Base-by-base conservation (phyloP, 148 eudicot species). In the Vaccinium corymbosum region DNA sequence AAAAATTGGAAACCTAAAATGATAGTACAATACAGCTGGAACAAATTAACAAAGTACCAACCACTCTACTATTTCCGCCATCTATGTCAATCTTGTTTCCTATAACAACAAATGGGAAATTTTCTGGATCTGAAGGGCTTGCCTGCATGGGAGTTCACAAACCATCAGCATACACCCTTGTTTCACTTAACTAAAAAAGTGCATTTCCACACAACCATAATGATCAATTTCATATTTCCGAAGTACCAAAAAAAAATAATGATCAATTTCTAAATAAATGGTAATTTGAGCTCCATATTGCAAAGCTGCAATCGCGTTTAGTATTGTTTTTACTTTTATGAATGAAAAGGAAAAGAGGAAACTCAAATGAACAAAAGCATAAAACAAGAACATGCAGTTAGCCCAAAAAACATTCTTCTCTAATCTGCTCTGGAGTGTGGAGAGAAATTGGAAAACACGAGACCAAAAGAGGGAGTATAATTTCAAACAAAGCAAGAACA, bases 71-170 rank as follows among this genome's bases (percentile, higher is more conserved):
- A 85, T 90, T 94, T 84, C 98, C 98, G 76, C 98, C 98, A 87
- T 95, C 97, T 78, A 93, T 89, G 78, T 95, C 98, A 84, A 89
- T 81, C 92, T 94, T 96, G 92, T 96, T 94, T 83, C 98, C 98
- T 62, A 96, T 90, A 51, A 96, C 98, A 87, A 96, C 97, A 89
- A 96, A 96, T 49, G 98, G 98, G 80, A 96, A 96, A 82, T 96
- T 96, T 74, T 94, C 98, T 76, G 98, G 98, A 90, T 95, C 98
- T 13, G 98, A 93, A 79, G 98, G 98, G 76, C 92, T 93, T 66
- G 98, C 98, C 98, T 95, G 97, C 89, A 85, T 80, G 20, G 59
- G 35, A 82, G 57, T 49, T 76, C 19, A 19, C 52, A 80, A 61
- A 61, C 51, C 53, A 80, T 80, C 35, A 80, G 71, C 52, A 42